Percentiles rank a stretch among this genome's conserved stretches.
Conservation (phyloP, 352 stramenopile species). For the Thalassiosira ordinaria region DNA sequence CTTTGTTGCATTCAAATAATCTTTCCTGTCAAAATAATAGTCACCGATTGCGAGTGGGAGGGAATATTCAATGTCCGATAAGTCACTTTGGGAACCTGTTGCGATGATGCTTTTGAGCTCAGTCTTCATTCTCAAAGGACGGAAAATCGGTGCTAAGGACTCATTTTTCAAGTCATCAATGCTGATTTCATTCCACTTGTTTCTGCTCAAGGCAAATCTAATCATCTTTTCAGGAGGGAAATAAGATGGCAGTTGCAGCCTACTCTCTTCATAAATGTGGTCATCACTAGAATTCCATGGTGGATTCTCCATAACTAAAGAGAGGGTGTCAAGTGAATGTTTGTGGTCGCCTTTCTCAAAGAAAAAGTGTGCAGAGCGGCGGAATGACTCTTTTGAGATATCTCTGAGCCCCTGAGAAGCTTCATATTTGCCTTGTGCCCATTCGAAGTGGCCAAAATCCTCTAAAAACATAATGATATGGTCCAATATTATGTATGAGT, state of each 20-base stretch:
- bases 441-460: constrained; percentile 20
- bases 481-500: not conserved
- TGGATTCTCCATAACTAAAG: constrained; percentile 22
- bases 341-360: constrained; percentile 39
- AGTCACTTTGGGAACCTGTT: constrained; percentile 10
- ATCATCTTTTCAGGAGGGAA: constrained; percentile 25
- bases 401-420: constrained; percentile 1
- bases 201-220: constrained; percentile 30
- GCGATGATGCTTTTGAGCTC: constrained; percentile 15
- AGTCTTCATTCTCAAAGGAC: constrained; percentile 1
- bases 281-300: constrained; percentile 42
- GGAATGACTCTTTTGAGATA: constrained; percentile 32
- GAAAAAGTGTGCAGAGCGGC: constrained; percentile 29
- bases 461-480: constrained; percentile 6
- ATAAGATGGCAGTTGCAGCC: constrained; percentile 12
- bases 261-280: constrained; percentile 46
- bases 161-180: constrained; percentile 38
- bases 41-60: constrained; percentile 32
- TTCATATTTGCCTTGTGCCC: constrained; percentile 28
- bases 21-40: constrained; percentile 28
- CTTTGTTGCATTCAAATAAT: constrained; percentile 36
- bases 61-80: constrained; percentile 16
- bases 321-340: constrained; percentile 30
- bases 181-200: constrained; percentile 46
- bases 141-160: constrained; percentile 18